These are phyloP conservation scores for Pythium periplocum DNA, from an alignment of 352 stramenopile genomes.

Conservation along the genomic window DNA sequence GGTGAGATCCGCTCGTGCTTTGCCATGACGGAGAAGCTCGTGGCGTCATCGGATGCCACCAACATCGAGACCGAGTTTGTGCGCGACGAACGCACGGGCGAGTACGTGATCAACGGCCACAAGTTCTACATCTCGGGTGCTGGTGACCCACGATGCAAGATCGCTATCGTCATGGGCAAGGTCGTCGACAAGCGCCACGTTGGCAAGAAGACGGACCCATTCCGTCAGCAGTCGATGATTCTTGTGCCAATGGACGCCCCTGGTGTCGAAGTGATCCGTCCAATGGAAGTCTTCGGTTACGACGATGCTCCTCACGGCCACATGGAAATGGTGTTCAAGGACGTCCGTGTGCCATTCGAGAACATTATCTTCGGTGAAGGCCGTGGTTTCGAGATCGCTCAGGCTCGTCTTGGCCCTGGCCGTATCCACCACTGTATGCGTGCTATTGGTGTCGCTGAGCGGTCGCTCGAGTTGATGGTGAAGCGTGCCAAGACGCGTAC, in stretches of 20 bases:
- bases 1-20: conserved; percentile 94
- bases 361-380: conserved; percentile 80
- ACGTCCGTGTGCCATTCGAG: conserved; percentile 88
- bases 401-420: conserved; percentile 91
- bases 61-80: conserved; percentile 91
- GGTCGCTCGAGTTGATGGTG: conserved; percentile 79
- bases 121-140: conserved; percentile 97
- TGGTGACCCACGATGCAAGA: conserved; percentile 92
- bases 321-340: conserved; percentile 96
- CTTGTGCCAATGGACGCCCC: conserved; percentile 89
- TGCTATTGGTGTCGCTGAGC: conserved; percentile 87
- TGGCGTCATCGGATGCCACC: conserved; percentile 94
- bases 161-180: conserved; percentile 85
- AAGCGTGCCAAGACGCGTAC: conserved; percentile 90
- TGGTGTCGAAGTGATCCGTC: conserved; percentile 88
- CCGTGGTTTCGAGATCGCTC: conserved; percentile 87
- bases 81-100: conserved; percentile 52
- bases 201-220: conserved; percentile 26
- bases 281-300: conserved; percentile 94
- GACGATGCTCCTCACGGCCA: conserved; percentile 94
- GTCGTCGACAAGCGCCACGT: conserved; percentile 29
- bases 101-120: conserved; percentile 93
- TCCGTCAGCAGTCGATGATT: conserved; percentile 86
- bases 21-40: conserved; percentile 96
- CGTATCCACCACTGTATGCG: conserved; percentile 99